Percentiles rank a stretch among this genome's conserved stretches.
phyloP scores from a whole-genome alignment of 75 land plant genomes.

The Larix kaempferi region DNA sequence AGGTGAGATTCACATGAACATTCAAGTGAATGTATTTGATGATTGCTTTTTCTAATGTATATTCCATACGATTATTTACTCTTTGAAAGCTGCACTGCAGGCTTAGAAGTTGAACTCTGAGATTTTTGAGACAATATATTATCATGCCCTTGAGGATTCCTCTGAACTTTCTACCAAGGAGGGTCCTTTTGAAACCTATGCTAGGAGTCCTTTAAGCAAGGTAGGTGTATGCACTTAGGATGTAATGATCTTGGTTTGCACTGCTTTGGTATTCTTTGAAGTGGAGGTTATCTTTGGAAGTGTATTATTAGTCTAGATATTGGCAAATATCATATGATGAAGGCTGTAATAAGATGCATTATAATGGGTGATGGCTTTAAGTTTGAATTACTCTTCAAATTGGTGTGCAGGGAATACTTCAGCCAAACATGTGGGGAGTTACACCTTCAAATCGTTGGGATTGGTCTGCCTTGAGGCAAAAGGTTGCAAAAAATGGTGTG shows the following conservation, averaged over 20 bases:
- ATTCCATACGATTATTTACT: not conserved
- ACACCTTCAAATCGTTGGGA: slow-evolving; percentile 86
- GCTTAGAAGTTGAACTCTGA: slow-evolving; percentile 87
- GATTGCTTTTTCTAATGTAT: not conserved
- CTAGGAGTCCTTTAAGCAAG: slow-evolving; percentile 91
- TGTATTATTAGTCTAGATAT: not conserved
- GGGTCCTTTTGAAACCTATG: slow-evolving; percentile 86
- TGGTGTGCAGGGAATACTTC: slow-evolving; percentile 70
- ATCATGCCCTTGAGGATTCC: slow-evolving; percentile 88
- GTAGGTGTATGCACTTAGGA: slow-evolving; percentile 20
- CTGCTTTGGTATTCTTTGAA: not conserved
- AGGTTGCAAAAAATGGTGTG: slow-evolving; percentile 63
- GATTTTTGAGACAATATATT: slow-evolving; percentile 96
- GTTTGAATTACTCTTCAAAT: no score
- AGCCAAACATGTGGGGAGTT: slow-evolving; percentile 98
- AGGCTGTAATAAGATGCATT: not conserved
- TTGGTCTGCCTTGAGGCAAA: slow-evolving; percentile 62
- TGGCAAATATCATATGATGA: not conserved
- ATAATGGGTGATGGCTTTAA: no score
- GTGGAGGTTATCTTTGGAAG: not conserved
- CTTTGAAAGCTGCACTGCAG: slow-evolving; percentile 39
- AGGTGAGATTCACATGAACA: slow-evolving; percentile 33
- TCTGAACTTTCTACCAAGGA: slow-evolving; percentile 66
- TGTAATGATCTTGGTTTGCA: not conserved
- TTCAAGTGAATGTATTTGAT: not conserved